Evolutionary conservation across 78 protist genomes (phyloP), one percentile per base, ranked within the genome.

Genomic region (Emiliania huxleyi): DNA sequence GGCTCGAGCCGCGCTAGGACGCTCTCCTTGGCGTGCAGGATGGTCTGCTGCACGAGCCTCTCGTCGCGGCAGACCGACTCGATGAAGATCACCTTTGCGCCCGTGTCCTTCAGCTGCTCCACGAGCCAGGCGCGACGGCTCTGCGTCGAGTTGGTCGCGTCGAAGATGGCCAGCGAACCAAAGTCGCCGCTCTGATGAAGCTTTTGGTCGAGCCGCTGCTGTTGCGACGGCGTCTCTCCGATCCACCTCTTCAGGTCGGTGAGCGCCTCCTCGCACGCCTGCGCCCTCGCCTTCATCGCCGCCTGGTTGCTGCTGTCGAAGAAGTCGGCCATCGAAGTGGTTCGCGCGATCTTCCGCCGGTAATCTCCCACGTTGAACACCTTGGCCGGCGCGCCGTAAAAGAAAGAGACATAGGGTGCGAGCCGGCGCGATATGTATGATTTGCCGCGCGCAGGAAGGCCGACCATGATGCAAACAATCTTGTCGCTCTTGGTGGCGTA

Each of bases 391-490:
- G 44, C 49, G 42, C 95, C 96, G 35, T 45, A 56, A 73, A 93
- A 90, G 48, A 90, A 95, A 29, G 2, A 11, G 71, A 93, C 35
- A 73, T 92, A 95, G 26, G 18, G 15, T 0, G 40, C 40, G 77
- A 94, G 3, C 44, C 92, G 91, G 33, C 75, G 55, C 23, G 95
- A n/a, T 21, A 95, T 91, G 93, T 52, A 92, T 0, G 93, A 26
- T 93, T 96, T 96, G 48, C 97, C 96, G 49, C 96, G 93, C 3
- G 93, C 97, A 0, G 97, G 97, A 0, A 96, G 95, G 19, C 97
- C 97, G 46, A 94, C 97, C 95, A 94, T 92, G 49, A 77, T 94
- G 43, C 84, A 0, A 21, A 94, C 73, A 6, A 94, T 48, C 11
- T 48, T 48, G 55, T 48, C 55, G 55, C 23, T 12, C 55, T n/a